These are phyloP conservation scores for Calocybe indica DNA, from an alignment of 768 basidiomycete genomes.

Conservation along the genomic window DNA sequence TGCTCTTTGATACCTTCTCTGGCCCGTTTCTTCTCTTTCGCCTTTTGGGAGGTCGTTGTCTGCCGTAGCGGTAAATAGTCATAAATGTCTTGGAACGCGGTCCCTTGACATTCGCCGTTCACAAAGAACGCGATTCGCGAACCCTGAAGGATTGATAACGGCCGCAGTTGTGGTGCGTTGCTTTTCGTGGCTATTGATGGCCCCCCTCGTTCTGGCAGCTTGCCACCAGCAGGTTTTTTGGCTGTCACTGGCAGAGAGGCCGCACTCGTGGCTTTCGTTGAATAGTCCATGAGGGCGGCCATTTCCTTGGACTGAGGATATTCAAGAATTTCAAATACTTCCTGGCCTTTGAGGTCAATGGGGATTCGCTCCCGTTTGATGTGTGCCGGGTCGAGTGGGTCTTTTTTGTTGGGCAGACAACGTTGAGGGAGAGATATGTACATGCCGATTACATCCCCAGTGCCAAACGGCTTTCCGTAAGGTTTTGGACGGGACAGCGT, in stretches of 20 bases:
- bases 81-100: slow-evolving; percentile 84
- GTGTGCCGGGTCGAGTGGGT: slow-evolving; percentile 75
- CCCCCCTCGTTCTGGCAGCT: slow-evolving; percentile 56
- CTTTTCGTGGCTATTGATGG: slow-evolving; percentile 30
- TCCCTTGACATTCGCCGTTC: slow-evolving; percentile 80
- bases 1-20: slow-evolving; percentile 69
- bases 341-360: slow-evolving; percentile 94
- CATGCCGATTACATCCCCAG: slow-evolving; percentile 91
- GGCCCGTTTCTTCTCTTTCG: slow-evolving; percentile 57
- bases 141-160: slow-evolving; percentile 61
- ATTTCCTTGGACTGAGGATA: slow-evolving; percentile 90
- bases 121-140: slow-evolving; percentile 87
- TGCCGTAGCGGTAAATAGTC: slow-evolving; percentile 82
- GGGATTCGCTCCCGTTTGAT: slow-evolving; percentile 86
- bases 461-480: slow-evolving; percentile 68
- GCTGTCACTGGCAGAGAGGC: slow-evolving; percentile 50
- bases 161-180: slow-evolving; percentile 43
- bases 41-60: slow-evolving; percentile 54
- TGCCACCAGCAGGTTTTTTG: slow-evolving; percentile 66
- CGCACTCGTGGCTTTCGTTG: slow-evolving; percentile 50
- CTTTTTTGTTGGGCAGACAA: slow-evolving; percentile 49
- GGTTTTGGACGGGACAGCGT: slow-evolving; percentile 74
- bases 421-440: slow-evolving; percentile 82
- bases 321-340: slow-evolving; percentile 92
- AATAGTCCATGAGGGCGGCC: slow-evolving; percentile 78